Evolutionary conservation across 805 yeast genomes (phyloP), one percentile per base, ranked within the genome.

Genomic region (Metschnikowia borealis): DNA sequence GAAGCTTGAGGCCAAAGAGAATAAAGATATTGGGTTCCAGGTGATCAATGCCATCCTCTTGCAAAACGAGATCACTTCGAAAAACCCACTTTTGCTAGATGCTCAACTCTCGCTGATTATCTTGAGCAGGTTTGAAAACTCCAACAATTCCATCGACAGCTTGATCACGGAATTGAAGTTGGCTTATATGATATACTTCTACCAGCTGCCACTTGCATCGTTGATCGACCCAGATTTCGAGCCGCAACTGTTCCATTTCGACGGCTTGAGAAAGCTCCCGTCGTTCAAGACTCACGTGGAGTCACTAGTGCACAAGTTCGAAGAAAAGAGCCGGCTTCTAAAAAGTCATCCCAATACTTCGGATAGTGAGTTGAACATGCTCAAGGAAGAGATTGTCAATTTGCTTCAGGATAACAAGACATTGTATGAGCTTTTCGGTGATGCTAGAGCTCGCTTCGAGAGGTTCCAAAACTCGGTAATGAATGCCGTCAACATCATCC

Each of bases 101-200:
- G 62, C 66, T 2, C 56, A 50, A 23, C 51, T 63, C 36, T 54
- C 65, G 34, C 60, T 60, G 57, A 64, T 71, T 10, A 58, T 73
- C 13, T 55, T 68, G 37, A 60, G 60, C 37, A 54, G 78, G 36
- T 73, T 72, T 48, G 64, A 66, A 43, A 64, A 67, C 52, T 61
- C 73, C 34, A 72, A 71, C 55, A 72, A 71, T 51, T 73, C 77
- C 11, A 70, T 73, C 44, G 77, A 73, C 52, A 58, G 65, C 33
- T 60, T 73, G 44, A 63, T 71, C 14, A 61, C 73, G 3, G 73
- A 70, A 51, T 60, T 73, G 38, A 70, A 69, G 48, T 51, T 73
- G 38, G 54, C 68, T 39, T 66, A 69, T 53, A 69, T 72, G 74
- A 69, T 69, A 20, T 67, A 70, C 51, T 73, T 68, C 54, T 73